Conservation (phyloP, 2,329 filamentous ascomycete species). For the Penicillium aurantiogriseum region DNA sequence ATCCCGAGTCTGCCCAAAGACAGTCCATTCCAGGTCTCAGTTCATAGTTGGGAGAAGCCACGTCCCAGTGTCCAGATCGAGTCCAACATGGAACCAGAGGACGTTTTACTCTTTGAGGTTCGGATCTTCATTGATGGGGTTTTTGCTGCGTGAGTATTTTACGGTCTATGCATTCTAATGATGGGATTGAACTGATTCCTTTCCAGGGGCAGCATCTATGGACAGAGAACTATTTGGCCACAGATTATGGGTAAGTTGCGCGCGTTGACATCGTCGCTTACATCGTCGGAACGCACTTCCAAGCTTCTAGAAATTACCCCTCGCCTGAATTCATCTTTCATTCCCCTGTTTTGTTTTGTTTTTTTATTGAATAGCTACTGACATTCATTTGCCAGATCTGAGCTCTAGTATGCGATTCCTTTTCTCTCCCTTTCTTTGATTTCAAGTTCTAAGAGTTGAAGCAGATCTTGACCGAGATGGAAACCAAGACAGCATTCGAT, state of each 20-base stretch:
- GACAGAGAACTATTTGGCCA: slow-evolving; percentile 53
- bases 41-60: slow-evolving; percentile 70
- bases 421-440: slow-evolving; percentile 36
- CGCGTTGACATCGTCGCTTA: not conserved
- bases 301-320: not conserved
- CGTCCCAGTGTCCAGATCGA: slow-evolving; percentile 58
- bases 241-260: slow-evolving; percentile 50
- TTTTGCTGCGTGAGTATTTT: slow-evolving; percentile 57
- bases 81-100: slow-evolving; percentile 55
- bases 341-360: too few species aligned
- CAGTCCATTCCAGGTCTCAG: slow-evolving; percentile 66
- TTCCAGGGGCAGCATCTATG: slow-evolving; percentile 55
- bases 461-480: slow-evolving; percentile 54
- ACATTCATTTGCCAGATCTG: slow-evolving; percentile 27
- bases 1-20: slow-evolving; percentile 62
- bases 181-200: not conserved
- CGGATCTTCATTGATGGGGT: slow-evolving; percentile 68
- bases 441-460: slow-evolving; percentile 13
- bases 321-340: not conserved
- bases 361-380: not conserved
- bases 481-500: slow-evolving; percentile 62
- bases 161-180: not conserved
- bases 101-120: slow-evolving; percentile 62
- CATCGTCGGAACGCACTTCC: not conserved
- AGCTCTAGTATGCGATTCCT: slow-evolving; percentile 32